Conservation (phyloP, 164 flowering plant genomes). For the Protea cynaroides region DNA sequence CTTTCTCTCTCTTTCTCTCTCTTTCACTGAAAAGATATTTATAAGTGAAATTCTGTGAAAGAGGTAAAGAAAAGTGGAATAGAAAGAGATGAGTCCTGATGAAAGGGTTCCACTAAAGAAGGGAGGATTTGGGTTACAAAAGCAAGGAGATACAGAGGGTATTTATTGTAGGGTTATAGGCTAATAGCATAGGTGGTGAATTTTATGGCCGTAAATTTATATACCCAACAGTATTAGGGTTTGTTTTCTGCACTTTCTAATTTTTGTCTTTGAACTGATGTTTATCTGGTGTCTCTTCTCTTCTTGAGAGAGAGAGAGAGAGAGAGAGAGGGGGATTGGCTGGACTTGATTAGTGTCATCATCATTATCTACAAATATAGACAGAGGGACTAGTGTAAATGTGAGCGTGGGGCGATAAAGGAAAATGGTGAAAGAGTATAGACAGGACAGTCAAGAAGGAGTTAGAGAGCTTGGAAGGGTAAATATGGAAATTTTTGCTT, state of each 20-base stretch:
- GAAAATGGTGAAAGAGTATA: neutral
- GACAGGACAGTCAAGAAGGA: no score
- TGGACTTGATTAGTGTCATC: conserved; percentile 6
- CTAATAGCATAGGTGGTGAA: neutral
- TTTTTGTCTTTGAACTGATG: neutral
- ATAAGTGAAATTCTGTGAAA: no score
- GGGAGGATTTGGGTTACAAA: neutral
- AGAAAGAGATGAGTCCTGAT: neutral
- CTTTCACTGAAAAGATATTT: no score
- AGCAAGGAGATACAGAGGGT: neutral
- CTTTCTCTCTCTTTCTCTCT: no score
- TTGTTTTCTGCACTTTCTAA: conserved; percentile 3
- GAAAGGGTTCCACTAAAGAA: neutral
- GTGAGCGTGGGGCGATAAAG: neutral
- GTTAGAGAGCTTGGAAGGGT: neutral
- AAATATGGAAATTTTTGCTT: neutral
- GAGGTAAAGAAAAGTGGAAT: neutral
- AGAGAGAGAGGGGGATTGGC: neutral
- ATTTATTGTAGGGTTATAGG: no score
- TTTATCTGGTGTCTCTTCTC: neutral
- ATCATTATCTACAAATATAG: conserved; percentile 10
- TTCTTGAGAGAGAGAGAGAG: neutral
- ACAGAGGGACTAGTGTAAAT: neutral
- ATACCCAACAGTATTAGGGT: neutral
- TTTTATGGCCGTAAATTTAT: neutral